Percentiles rank a stretch among this genome's conserved stretches.
Evolutionary conservation across 1,139 yeast genomes (phyloP).

Genomic region (Pneumocystis murina): DNA sequence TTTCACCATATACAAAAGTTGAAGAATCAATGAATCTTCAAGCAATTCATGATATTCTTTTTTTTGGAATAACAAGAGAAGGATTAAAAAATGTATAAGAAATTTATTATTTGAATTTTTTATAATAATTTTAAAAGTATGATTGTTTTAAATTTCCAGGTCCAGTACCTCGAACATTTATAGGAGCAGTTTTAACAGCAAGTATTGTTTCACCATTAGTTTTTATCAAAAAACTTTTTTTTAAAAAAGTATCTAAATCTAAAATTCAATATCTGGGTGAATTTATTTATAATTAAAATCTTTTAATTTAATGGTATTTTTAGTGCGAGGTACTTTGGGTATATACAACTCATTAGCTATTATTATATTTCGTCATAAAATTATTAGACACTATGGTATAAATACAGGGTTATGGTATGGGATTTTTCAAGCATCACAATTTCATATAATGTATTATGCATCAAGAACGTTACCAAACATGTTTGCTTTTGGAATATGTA

Average conservation of each 20-base stretch:
- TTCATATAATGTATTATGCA: slow-evolving; percentile 63
- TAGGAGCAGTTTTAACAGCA: slow-evolving; percentile 54
- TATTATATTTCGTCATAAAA: slow-evolving; percentile 18
- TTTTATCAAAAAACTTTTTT: neutral
- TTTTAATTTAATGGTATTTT: slow-evolving; percentile 17
- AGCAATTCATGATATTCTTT: slow-evolving; percentile 70
- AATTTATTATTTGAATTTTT: slow-evolving; percentile 14
- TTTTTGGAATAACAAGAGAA: slow-evolving; percentile 36
- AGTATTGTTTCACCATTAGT: neutral
- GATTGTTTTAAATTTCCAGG: slow-evolving; percentile 80
- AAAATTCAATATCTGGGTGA: slow-evolving; percentile 22
- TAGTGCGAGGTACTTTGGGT: slow-evolving; percentile 24
- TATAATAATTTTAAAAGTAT: slow-evolving; percentile 25
- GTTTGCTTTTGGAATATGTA: slow-evolving; percentile 62
- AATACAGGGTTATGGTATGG: slow-evolving; percentile 37
- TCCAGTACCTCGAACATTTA: slow-evolving; percentile 71
- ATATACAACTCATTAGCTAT: slow-evolving; percentile 21
- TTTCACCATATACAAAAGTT: slow-evolving; percentile 77
- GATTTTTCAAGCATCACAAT: slow-evolving; percentile 47
- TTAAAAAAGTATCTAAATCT: neutral
- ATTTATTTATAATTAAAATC: neutral
- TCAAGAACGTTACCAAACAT: slow-evolving; percentile 79
- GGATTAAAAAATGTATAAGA: slow-evolving; percentile 5
- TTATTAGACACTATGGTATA: slow-evolving; percentile 14
- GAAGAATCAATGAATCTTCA: slow-evolving; percentile 89